Evolutionary conservation across 768 basidiomycete genomes (phyloP).

Genomic region (Phanerodontia chrysosporium): DNA sequence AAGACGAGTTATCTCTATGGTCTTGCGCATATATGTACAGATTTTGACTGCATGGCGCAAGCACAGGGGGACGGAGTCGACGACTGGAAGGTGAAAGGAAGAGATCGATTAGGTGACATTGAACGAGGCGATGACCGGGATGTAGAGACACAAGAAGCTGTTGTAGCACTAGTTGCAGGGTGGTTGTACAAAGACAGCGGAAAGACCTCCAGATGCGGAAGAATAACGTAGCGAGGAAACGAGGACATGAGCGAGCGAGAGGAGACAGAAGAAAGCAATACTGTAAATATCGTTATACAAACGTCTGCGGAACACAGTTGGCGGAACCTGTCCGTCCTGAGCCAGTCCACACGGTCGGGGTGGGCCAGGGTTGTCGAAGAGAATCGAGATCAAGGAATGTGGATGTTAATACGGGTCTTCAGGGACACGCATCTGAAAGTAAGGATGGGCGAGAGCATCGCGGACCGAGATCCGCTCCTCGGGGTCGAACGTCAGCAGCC

Average conservation of each 20-base stretch:
- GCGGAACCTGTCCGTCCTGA: constrained; percentile 9
- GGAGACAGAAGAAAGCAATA: constrained; percentile 17
- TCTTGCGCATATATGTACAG: not conserved
- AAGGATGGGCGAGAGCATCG: constrained; percentile 85
- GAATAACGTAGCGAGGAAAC: constrained; percentile 22
- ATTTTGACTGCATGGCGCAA: not conserved
- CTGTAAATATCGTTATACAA: constrained; percentile 24
- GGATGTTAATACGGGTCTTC: constrained; percentile 52
- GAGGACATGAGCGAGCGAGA: constrained; percentile 14
- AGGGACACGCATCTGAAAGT: constrained; percentile 68
- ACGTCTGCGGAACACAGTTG: constrained; percentile 4
- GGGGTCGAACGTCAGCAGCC: constrained; percentile 88
- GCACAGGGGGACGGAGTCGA: not conserved
- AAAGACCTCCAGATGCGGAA: constrained; percentile 18
- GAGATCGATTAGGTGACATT: constrained; percentile 10
- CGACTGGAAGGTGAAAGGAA: not conserved
- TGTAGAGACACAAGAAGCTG: constrained; percentile 16
- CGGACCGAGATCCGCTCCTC: constrained; percentile 82
- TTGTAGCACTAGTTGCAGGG: constrained; percentile 24
- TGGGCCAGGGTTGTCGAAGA: not conserved
- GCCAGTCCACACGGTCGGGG: not conserved
- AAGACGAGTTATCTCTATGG: not conserved
- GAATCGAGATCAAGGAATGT: not conserved
- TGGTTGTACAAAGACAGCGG: constrained; percentile 24
- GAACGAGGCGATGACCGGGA: constrained; percentile 12